Base-by-base conservation (phyloP, 1,139 yeast genomes). In the Wickerhamiella pararugosa region DNA sequence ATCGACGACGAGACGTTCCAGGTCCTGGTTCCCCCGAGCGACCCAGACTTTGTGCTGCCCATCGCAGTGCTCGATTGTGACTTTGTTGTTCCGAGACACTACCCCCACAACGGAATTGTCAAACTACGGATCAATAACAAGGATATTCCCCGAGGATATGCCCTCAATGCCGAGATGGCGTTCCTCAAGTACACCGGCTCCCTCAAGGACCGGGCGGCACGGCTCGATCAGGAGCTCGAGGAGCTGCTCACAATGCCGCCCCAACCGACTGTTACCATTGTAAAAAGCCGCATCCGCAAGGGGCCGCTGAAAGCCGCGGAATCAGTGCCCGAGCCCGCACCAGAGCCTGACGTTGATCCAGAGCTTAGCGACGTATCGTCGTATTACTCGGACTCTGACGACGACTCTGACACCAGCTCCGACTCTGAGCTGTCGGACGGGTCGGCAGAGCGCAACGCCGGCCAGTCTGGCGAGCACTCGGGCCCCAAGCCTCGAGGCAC, bases 1-100 rank as follows among this genome's bases (percentile, higher is more conserved):
- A 44, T 50, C 10, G 51, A 47, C 15, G 45, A 47, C 2, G 51
- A 48, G 33, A 41, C 46, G 7, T 43, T 32, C 41, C 47, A 47
- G 26, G 34, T 63, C 6, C 35, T 52, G 9, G 36, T 70, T 41
- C 49, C 53, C 21, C 87, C 90, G 0, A 67, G 79, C 0, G 90
- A 79, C 54, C 87, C 87, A 0, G 82, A 79, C 34, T 80, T 80
- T 54, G 81, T 87, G 0, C 79, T 68, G 53, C 83, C 76, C 45
- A 58, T 80, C 29, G 69, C 67, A 6, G 52, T 56, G 15, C 62
- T 80, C 43, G 65, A 70, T 40, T 52, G 79, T 30, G 69, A 72
- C 42, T 57, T 80, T 39, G 61, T 67, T 39, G 63, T 80, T 4
- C 86, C 90, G 0, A 52, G 56, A 2, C 61, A 60, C 28, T 79